A percentile compares a stretch with the other conserved stretches of the same genome.
Evolutionary conservation across 306 rosid species (phyloP).

Genomic region (Castanea sativa): DNA sequence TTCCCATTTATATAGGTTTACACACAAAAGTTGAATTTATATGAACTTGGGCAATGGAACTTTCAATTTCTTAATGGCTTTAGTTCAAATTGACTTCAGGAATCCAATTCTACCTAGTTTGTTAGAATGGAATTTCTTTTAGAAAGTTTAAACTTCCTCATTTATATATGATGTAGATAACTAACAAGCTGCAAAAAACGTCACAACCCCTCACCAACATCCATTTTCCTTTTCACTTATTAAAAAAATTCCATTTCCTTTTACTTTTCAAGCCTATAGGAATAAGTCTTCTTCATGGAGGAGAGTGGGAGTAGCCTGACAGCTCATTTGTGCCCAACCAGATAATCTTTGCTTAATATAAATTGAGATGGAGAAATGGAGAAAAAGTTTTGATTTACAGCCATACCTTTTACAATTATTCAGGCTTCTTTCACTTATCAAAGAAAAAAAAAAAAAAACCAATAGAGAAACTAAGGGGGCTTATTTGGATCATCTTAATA

Average conservation of each 20-base stretch:
- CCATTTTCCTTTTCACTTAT: too few species aligned
- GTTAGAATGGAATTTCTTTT: background rate
- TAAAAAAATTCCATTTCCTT: background rate
- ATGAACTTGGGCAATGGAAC: background rate
- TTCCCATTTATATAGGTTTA: background rate
- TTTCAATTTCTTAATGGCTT: background rate
- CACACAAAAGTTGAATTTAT: background rate
- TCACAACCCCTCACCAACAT: too few species aligned
- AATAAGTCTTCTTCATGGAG: background rate
- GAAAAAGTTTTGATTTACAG: background rate
- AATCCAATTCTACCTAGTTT: background rate
- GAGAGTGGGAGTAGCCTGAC: background rate
- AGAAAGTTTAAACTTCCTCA: background rate
- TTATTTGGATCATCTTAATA: background rate
- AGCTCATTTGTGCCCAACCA: background rate
- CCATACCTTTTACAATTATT: background rate
- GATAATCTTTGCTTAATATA: background rate
- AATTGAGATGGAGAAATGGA: background rate
- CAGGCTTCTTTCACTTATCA: background rate
- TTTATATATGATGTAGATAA: background rate
- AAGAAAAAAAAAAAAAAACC: too few species aligned
- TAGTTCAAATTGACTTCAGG: background rate
- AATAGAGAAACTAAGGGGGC: background rate
- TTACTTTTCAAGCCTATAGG: background rate
- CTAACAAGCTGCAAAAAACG: background rate